These are phyloP conservation scores for Malassezia cuniculi DNA, from an alignment of 1,284 basidiomycete species.

Conservation along the genomic window DNA sequence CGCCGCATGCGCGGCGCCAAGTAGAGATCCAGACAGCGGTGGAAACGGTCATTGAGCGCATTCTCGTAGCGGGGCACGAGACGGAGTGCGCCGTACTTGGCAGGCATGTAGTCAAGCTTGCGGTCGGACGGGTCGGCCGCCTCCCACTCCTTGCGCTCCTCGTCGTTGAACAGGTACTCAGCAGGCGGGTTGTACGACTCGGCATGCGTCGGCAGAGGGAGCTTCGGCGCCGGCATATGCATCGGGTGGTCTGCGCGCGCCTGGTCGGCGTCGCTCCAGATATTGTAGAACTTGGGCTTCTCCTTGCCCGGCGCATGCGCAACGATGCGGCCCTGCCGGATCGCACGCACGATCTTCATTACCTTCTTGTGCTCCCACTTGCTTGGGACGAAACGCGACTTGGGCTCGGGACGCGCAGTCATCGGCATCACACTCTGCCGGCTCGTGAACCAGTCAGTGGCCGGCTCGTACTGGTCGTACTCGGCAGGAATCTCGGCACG, in stretches of 20 bases:
- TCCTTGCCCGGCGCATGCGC: slow-evolving; percentile 66
- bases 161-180: slow-evolving; percentile 84
- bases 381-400: slow-evolving; percentile 87
- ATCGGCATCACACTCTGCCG: slow-evolving; percentile 88
- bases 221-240: slow-evolving; percentile 81
- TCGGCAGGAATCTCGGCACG: slow-evolving; percentile 82
- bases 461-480: slow-evolving; percentile 74
- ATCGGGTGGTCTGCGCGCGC: slow-evolving; percentile 50
- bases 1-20: slow-evolving; percentile 71
- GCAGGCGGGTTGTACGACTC: slow-evolving; percentile 98
- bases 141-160: slow-evolving; percentile 74
- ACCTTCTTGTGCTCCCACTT: slow-evolving; percentile 99
- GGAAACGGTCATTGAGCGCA: slow-evolving; percentile 88
- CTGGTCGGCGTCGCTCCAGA: slow-evolving; percentile 62
- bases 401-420: slow-evolving; percentile 81
- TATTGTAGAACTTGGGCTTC: slow-evolving; percentile 68
- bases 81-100: slow-evolving; percentile 72
- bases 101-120: slow-evolving; percentile 75
- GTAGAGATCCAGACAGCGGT: slow-evolving; percentile 88
- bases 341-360: slow-evolving; percentile 99
- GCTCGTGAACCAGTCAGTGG: slow-evolving; percentile 91
- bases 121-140: slow-evolving; percentile 76
- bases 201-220: slow-evolving; percentile 70
- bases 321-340: slow-evolving; percentile 82
- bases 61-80: slow-evolving; percentile 80